These are phyloP conservation scores for Oldenlandia corymbosa DNA, from an alignment of 257 asterid genomes.

Conservation along the genomic window DNA sequence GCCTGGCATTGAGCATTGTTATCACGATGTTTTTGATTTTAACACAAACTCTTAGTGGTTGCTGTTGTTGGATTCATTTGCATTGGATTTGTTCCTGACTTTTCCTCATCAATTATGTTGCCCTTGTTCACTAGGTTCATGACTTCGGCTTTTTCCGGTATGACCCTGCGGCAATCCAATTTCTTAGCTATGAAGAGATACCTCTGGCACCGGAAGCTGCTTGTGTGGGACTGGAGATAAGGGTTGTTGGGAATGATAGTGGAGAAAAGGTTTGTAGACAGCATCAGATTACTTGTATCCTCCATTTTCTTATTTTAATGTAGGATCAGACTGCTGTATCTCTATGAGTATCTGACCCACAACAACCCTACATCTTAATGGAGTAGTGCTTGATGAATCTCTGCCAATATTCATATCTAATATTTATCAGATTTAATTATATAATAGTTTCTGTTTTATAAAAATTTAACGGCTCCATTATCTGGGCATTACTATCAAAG, in stretches of 20 bases:
- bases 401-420: too few relatives aligned
- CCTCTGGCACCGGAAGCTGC: slow-evolving; percentile 98
- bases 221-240: slow-evolving; percentile 90
- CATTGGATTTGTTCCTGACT: background rate
- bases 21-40: background rate
- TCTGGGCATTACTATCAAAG: too few relatives aligned
- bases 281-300: background rate
- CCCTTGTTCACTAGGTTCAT: slow-evolving; percentile 57
- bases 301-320: too few relatives aligned
- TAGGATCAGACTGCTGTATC: too few relatives aligned
- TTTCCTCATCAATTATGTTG: background rate
- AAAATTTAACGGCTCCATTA: too few relatives aligned
- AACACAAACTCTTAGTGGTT: background rate
- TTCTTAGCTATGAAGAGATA: slow-evolving; percentile 90
- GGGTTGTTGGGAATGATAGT: slow-evolving; percentile 99
- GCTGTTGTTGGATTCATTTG: background rate
- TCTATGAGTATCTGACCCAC: background rate
- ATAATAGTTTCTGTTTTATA: too few relatives aligned
- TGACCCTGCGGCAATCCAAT: slow-evolving; percentile 81
- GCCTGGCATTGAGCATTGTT: background rate
- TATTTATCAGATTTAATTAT: too few relatives aligned
- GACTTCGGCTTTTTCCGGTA: slow-evolving; percentile 96
- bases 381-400: too few relatives aligned
- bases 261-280: slow-evolving; percentile 81
- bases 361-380: too few relatives aligned